Evolutionary conservation across 139 green algal genomes (phyloP), one percentile per base, ranked within the genome.

Genomic region (Picochlorum sp.): DNA sequence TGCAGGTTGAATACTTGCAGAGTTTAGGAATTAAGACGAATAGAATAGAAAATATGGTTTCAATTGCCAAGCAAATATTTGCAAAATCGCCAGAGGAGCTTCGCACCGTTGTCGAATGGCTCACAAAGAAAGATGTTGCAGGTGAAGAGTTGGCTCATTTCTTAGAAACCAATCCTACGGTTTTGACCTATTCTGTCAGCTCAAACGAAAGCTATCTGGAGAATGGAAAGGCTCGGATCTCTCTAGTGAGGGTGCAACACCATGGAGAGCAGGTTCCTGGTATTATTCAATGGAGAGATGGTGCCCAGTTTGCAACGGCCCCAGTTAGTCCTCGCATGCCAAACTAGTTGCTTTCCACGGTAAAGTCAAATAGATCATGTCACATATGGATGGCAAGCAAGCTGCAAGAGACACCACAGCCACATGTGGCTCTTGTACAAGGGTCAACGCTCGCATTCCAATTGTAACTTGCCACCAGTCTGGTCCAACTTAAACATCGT

Each of bases 1-100:
- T n/a, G n/a, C n/a, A n/a, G n/a, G n/a, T n/a, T n/a, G n/a, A n/a
- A n/a, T n/a, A n/a, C n/a, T n/a, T n/a, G n/a, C n/a, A n/a, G n/a
- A n/a, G n/a, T n/a, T n/a, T n/a, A n/a, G n/a, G n/a, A n/a, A n/a
- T n/a, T n/a, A n/a, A n/a, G n/a, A n/a, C n/a, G n/a, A n/a, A n/a
- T n/a, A n/a, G n/a, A n/a, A n/a, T 73, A 33, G 60, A 68, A 44
- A 73, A 73, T 35, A 73, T 73, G 66, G 50, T 43, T 3, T 41
- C 51, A 18, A 58, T 59, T n/a, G 47, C 44, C 59, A 69, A 73
- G 32, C n/a, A 14, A n/a, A 66, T 72, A 30, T 44, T 72, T 22
- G 45, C 31, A 16, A 33, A 49, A 25, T 24, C 35, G 0, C 45
- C 54, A 18, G 36, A 31, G 3, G 39, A 51, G 4, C 35, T 73